Base-by-base conservation (phyloP, 2,329 filamentous ascomycete genomes). In the Diaporthe longicolla region DNA sequence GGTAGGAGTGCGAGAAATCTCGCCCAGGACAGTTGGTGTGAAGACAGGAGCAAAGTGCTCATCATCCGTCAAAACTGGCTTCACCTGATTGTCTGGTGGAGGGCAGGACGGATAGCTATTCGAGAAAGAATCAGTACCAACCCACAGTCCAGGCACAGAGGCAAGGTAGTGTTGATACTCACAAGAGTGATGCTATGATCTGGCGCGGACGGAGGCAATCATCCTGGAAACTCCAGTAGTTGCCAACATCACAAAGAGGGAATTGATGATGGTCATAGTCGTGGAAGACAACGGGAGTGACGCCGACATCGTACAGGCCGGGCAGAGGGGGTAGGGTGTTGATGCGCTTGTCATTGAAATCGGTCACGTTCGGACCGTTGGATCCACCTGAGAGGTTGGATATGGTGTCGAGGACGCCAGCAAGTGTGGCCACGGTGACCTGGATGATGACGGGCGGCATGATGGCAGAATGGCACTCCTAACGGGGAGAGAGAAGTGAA, bases 41-140 rank as follows among this genome's bases (percentile, higher is more conserved):
- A 75, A 75, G 37, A 75, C 61, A 4, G 59, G 59, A 17, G 66
- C 59, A 59, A 55, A 59, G 35, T 63, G 35, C 17, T 50, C 57
- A n/a, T 63, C 40, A 24, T 35, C 29, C 57, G 6, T 9, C 32
- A 32, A 10, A 7, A 43, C 17, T 13, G 69, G 57, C 29, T 40
- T 40, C 13, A 4, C 7, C 29, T n/a, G 4, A 48, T 19, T 26
- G n/a, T 32, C 48, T 29, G 48, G n/a, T 24, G 21, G 9, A 54
- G 48, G 45, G 35, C 74, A 75, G n/a, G 72, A 50, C 35, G 74
- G 74, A 26, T 75, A 74, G 54, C 74, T 75, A 69, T 19, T 35
- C 11, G 35, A 65, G 3, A 70, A 24, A 5, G 24, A 17, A 32
- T 75, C 37, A 75, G 74, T 26, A 21, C 68, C 11, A 40, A 40